Evolutionary conservation across 352 stramenopile genomes (phyloP).

Genomic region (Thalassiosira hispida): DNA sequence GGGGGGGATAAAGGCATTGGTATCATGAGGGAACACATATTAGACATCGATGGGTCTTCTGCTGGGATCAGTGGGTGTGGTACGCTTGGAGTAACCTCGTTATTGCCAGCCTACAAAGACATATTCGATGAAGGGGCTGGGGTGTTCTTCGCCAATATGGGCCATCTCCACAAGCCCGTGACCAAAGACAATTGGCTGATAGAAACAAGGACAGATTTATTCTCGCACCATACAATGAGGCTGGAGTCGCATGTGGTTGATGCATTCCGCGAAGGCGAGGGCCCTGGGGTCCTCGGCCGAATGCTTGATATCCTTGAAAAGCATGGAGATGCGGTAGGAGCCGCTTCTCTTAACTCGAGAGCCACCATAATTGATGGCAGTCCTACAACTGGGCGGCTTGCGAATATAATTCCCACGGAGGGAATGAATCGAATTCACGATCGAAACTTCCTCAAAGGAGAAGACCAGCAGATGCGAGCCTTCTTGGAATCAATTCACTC

Average conservation of each 20-base stretch:
- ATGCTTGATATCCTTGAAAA: conserved; percentile 65
- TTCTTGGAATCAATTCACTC: conserved; percentile 54
- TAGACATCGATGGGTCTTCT: conserved; percentile 58
- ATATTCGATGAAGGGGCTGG: conserved; percentile 67
- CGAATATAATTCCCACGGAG: conserved; percentile 53
- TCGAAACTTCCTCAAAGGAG: conserved; percentile 54
- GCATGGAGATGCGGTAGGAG: conserved; percentile 52
- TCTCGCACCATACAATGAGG: conserved; percentile 74
- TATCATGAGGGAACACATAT: conserved; percentile 45
- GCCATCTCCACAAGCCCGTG: conserved; percentile 74
- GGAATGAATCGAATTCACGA: conserved; percentile 52
- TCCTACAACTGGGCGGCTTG: conserved; percentile 46
- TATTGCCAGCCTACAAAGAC: conserved; percentile 45
- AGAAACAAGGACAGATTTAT: conserved; percentile 67
- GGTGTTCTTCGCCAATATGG: conserved; percentile 50
- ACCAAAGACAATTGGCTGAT: conserved; percentile 61
- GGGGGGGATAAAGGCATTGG: conserved; percentile 41
- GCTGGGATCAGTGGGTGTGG: conserved; percentile 46
- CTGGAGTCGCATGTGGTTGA: conserved; percentile 59
- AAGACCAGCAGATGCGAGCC: conserved; percentile 44
- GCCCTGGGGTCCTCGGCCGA: conserved; percentile 61
- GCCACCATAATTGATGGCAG: conserved; percentile 59
- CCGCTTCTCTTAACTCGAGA: conserved; percentile 47
- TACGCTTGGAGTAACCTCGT: conserved; percentile 64
- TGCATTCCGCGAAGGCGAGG: conserved; percentile 62